Evolutionary conservation across 148 eudicot genomes (phyloP).

Genomic region (Cornus controversa): DNA sequence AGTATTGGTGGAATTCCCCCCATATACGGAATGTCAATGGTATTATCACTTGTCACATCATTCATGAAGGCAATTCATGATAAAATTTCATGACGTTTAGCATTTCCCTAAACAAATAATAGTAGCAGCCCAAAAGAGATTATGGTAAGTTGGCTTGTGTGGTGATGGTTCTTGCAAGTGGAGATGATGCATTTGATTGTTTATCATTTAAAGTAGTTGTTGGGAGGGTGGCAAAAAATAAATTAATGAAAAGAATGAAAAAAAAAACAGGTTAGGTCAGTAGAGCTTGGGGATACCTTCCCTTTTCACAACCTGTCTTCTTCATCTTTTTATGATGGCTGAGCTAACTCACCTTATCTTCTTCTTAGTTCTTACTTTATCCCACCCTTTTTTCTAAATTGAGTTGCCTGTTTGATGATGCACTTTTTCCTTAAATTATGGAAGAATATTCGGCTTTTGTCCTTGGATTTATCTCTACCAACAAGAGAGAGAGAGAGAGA

Average conservation of each 20-base stretch:
- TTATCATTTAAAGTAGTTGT: not conserved
- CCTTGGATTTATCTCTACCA: not conserved
- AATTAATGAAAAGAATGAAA: not conserved
- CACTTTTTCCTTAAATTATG: not conserved
- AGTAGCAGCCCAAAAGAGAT: not conserved
- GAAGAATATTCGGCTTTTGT: not conserved
- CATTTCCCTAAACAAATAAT: not conserved
- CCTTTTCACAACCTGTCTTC: not conserved
- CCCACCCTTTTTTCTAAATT: not conserved
- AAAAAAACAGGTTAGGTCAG: too few species aligned
- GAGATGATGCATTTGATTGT: not conserved
- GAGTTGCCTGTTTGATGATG: not conserved
- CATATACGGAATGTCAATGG: too few species aligned
- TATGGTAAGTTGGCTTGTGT: not conserved
- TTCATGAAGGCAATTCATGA: too few species aligned
- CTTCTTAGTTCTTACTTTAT: not conserved
- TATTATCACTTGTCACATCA: too few species aligned
- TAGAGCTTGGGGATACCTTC: not conserved
- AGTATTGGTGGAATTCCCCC: too few species aligned
- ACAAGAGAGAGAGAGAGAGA: not conserved
- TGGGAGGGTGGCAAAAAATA: not conserved
- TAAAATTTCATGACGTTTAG: too few species aligned
- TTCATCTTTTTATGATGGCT: not conserved
- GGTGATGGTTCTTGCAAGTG: not conserved
- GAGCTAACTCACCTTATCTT: not conserved